These are phyloP conservation scores for Cadophora luteo-olivacea DNA, from an alignment of 2,329 filamentous ascomycete species.

Conservation along the genomic window DNA sequence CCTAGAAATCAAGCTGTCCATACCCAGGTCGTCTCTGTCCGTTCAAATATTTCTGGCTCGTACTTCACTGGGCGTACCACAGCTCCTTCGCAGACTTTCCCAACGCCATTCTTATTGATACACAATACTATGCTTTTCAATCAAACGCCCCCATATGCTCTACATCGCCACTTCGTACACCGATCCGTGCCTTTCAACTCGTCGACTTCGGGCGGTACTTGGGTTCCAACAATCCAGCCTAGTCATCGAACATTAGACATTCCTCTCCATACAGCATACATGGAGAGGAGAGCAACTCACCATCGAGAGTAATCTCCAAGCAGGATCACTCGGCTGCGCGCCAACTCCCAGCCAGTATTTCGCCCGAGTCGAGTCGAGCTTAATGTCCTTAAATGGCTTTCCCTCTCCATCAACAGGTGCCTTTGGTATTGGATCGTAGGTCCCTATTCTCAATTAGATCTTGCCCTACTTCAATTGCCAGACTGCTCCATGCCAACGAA, in stretches of 20 bases:
- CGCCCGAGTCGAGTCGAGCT: constrained; percentile 79
- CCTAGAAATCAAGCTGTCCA: not conserved
- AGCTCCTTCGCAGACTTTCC: not conserved
- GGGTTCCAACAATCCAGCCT: constrained; percentile 44
- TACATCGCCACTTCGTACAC: constrained; percentile 1
- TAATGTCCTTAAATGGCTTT: constrained; percentile 87
- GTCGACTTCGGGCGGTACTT: constrained; percentile 37
- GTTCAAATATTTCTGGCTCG: not conserved
- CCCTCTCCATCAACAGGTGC: constrained; percentile 65
- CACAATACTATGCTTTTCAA: not conserved
- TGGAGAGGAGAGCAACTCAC: constrained; percentile 51
- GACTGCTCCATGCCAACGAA: constrained; percentile 36
- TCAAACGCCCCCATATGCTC: constrained; percentile 11
- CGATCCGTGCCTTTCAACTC: not conserved
- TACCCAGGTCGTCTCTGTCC: too few species aligned
- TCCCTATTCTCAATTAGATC: constrained; percentile 48
- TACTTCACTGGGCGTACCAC: not conserved
- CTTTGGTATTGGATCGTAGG: constrained; percentile 73
- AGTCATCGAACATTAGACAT: constrained; percentile 1
- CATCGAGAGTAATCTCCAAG: constrained; percentile 86
- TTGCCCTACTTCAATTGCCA: not conserved
- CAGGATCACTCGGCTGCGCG: constrained; percentile 89
- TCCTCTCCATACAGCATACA: not conserved
- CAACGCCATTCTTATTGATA: constrained; percentile 8
- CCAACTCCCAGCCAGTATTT: constrained; percentile 98